Conservation (phyloP, 495 filamentous ascomycete species). For the Aspergillus avenaceus region DNA sequence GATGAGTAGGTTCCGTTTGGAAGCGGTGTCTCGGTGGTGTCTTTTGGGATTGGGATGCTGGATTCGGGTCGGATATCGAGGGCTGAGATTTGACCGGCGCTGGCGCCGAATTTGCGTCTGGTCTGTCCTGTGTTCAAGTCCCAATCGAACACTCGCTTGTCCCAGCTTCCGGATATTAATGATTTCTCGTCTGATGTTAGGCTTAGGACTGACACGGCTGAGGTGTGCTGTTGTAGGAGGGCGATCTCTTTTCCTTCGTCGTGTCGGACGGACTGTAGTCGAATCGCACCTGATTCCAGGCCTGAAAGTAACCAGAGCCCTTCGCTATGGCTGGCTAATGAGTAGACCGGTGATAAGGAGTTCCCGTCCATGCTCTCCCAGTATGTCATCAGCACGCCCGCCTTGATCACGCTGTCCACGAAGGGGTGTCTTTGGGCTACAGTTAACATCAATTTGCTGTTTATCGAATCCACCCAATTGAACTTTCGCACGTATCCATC, state of each 20-base stretch:
- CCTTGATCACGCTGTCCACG: constrained; percentile 94
- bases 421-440: constrained; percentile 96
- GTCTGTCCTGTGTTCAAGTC: constrained; percentile 85
- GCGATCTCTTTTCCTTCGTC: constrained; percentile 88
- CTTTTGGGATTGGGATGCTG: constrained; percentile 66
- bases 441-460: constrained; percentile 88
- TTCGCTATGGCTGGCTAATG: constrained; percentile 82
- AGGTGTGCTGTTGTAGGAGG: constrained; percentile 77
- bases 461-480: constrained; percentile 92
- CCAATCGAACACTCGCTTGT: constrained; percentile 91
- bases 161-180: constrained; percentile 92
- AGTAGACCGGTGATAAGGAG: constrained; percentile 81
- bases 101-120: constrained; percentile 67
- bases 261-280: constrained; percentile 90
- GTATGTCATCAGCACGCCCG: constrained; percentile 87
- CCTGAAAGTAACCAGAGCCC: constrained; percentile 89
- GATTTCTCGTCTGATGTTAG: constrained; percentile 82
- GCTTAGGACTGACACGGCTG: constrained; percentile 83
- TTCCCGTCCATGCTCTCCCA: constrained; percentile 80
- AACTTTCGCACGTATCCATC: constrained; percentile 95
- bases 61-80: constrained; percentile 82
- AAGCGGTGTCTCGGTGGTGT: constrained; percentile 54
- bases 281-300: constrained; percentile 85
- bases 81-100: constrained; percentile 78
- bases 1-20: constrained; percentile 65